Evolutionary conservation across 805 yeast species (phyloP), one percentile per base, ranked within the genome.

Genomic region (Candida maesae): DNA sequence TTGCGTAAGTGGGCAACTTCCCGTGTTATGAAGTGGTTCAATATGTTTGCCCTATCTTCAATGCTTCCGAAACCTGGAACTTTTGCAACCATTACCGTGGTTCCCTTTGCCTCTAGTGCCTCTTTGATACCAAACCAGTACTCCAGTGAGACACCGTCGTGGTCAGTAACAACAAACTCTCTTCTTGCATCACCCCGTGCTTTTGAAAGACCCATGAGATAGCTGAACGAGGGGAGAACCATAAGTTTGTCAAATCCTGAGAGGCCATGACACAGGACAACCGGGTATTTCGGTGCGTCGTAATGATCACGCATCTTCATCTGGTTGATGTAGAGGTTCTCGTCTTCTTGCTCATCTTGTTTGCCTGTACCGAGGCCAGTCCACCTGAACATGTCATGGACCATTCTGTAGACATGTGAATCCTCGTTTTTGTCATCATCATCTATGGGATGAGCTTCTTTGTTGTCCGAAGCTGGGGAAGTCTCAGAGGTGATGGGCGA

Each of bases 1-100:
- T 27, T 35, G 39, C 52, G 53, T 33, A 53, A 33, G 11, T 31
- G 36, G 4, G 46, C 53, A 2, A 56, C 56, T 28, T 59, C 61
- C 6, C 40, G 47, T 2, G 51, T 42, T 5, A 89, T 73, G 50
- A 73, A 78, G 1, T 58, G 54, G 52, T 82, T 73, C 43, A 90
- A 63, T 11, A 64, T 65, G 7, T 50, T 45, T 0, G 96, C 93
- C 42, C 97, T 63, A 12, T 76, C 78, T 50, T 78, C 74, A 26
- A 90, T 84, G 6, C 81, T 68, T 0, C 86, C 95, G 59, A 84
- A 84, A 0, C 95, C 84, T 0, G 96, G 91, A 0, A 89, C 96
- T 49, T 72, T 77, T 2, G 91, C 86, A 2, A 81, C 79, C 26
- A 82, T 57, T 0, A 85, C 91, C 0, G 72, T 70, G 33, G 85